Evolutionary conservation across 1,284 basidiomycete species (phyloP), one percentile per base, ranked within the genome.

Genomic region (Trametes pubescens): DNA sequence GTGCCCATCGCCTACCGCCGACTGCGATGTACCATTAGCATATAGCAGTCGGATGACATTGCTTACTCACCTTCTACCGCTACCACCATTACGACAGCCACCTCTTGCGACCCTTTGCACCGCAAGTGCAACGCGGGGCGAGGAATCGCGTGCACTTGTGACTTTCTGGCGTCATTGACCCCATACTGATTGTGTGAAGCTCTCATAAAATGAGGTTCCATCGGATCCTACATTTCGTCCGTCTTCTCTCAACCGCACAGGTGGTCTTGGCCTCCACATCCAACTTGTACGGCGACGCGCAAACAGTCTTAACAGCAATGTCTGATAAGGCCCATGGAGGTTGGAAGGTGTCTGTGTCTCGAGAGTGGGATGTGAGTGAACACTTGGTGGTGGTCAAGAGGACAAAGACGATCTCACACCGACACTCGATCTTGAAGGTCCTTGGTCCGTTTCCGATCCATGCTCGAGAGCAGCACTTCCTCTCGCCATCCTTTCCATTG

Each of bases 361-460:
- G 65, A 0, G 61, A 71, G 5, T 78, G 78, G 77, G 76, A 78
- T 65, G 78, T 78, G 62, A 60, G 77, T 73, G 11, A 10, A 26
- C 3, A 37, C 21, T 34, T 52, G 38, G 37, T 61, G n/a, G 48
- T 44, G 52, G 59, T 55, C 13, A 9, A 16, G 37, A 49, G 40
- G 18, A 44, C 32, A 37, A 11, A 53, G 13, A 26, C n/a, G 26
- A n/a, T 34, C 58, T 63, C 32, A 59, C 38, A 11, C 2, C 29
- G n/a, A 8, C 4, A 18, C 16, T 38, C 13, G 29, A 32, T 21
- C 34, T 32, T 8, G 29, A 7, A 90, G 89, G 84, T 90, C 9
- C 82, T 94, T 11, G 92, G 91, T 1, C 92, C 92, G 0, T 93
- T 93, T 72, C 92, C 92, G 2, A 86, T 92, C 34, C 89, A 92